Percentiles rank a stretch among this genome's conserved stretches.
These are phyloP conservation scores for Suhomyces bolitotheri DNA, from an alignment of 1,139 yeast genomes.

Conservation along the genomic window DNA sequence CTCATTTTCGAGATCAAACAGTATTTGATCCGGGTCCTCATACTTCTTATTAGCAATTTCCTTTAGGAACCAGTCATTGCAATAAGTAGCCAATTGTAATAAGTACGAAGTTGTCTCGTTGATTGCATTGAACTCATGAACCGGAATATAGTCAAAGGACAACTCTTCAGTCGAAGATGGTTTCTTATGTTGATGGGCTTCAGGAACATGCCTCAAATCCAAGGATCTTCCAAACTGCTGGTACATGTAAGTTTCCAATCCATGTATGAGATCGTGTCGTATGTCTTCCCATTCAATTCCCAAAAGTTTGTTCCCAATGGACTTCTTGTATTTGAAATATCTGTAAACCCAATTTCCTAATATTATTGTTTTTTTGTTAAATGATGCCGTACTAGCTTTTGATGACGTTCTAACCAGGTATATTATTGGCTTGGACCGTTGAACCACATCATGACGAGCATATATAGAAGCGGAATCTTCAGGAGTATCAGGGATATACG, in stretches of 20 bases:
- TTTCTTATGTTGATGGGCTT: slow-evolving; percentile 7
- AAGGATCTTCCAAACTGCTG: slow-evolving; percentile 35
- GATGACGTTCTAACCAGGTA: slow-evolving; percentile 33
- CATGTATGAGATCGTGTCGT: slow-evolving; percentile 40
- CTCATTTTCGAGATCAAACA: slow-evolving; percentile 32
- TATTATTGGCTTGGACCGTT: slow-evolving; percentile 31
- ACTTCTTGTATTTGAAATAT: slow-evolving; percentile 43
- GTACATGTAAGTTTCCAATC: slow-evolving; percentile 39
- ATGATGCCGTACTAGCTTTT: slow-evolving; percentile 32
- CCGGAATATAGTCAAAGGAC: slow-evolving; percentile 31
- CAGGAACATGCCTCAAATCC: slow-evolving; percentile 7
- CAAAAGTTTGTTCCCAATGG: slow-evolving; percentile 38
- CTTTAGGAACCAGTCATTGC: slow-evolving; percentile 28
- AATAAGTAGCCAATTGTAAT: slow-evolving; percentile 28
- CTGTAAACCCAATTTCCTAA: slow-evolving; percentile 37
- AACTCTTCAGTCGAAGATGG: slow-evolving; percentile 15
- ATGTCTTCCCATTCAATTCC: slow-evolving; percentile 52
- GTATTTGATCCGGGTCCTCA: slow-evolving; percentile 4
- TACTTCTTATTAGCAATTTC: slow-evolving; percentile 5
- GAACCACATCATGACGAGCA: slow-evolving; percentile 24
- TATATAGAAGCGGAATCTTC: slow-evolving; percentile 21
- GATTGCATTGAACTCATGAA: slow-evolving; percentile 36
- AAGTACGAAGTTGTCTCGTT: slow-evolving; percentile 36
- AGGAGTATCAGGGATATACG: slow-evolving; percentile 13
- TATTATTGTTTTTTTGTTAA: slow-evolving; percentile 28